Evolutionary conservation across 2,329 filamentous ascomycete genomes (phyloP), one percentile per base, ranked within the genome.

Genomic region (Fusarium xyrophilum): DNA sequence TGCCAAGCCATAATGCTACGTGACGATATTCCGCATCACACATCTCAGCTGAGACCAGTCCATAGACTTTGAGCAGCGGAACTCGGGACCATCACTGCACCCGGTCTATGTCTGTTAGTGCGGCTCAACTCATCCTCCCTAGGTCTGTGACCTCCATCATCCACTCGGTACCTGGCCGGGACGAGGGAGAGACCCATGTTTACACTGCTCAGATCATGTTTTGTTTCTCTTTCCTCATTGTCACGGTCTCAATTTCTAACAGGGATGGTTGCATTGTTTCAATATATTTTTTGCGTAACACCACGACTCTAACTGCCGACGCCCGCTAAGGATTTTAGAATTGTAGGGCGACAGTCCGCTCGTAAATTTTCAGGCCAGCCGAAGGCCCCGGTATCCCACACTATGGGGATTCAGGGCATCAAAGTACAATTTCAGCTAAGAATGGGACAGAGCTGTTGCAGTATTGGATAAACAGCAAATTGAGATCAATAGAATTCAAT

Each of bases 11-110:
- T 54, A 46, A 32, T 33, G 2, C 38, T 48, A 39, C 14, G 25
- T 42, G 28, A 42, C 30, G 43, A 46, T 66, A 23, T 32, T 47
- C 28, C 44, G 28, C 44, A 17, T 21, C 46, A 27, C 38, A 54
- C 51, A 46, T 30, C 38, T 54, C 21, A 53, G 27, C 30, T 32
- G 17, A 25, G 23, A 15, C 30, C 9, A 50, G 46, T 15, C 46
- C 21, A 12, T 27, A 15, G 32, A 50, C 46, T n/a, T 27, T 25
- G 30, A 15, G 33, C 6, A 19, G 8, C 14, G 14, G 38, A 28
- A 25, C 11, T 39, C 32, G 25, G 25, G 56, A 21, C 56, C 33
- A 66, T 54, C 65, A n/a, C n/a, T 65, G 46, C 33, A 40, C 25
- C 25, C 2, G n/a, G 36, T 27, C 46, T 35, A 21, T 44, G 36